Evolutionary conservation across 2,329 filamentous ascomycete genomes (phyloP).

Genomic region (Penicillium vulpinum): DNA sequence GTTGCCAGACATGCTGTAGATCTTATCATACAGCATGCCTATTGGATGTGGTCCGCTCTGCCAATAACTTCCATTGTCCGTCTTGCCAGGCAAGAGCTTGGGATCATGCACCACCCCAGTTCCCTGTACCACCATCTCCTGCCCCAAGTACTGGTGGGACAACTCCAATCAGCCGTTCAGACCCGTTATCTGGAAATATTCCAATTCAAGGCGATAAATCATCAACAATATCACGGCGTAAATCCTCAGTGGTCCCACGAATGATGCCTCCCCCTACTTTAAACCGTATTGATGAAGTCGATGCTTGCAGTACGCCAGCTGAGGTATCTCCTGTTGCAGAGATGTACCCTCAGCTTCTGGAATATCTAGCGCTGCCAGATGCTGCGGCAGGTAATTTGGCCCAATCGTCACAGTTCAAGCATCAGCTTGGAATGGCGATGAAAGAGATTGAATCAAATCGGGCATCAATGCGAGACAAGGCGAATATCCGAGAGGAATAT

Average conservation of each 20-base stretch:
- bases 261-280: neutral
- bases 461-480: conserved; percentile 17
- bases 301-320: neutral
- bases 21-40: conserved; percentile 33
- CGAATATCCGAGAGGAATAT: conserved; percentile 25
- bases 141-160: conserved; percentile 13
- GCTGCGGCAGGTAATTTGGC: conserved; percentile 7
- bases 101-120: conserved; percentile 21
- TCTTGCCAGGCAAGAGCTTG: conserved; percentile 27
- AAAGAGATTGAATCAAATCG: conserved; percentile 23
- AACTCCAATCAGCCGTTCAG: conserved; percentile 8
- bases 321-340: conserved; percentile 11
- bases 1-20: conserved; percentile 34
- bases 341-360: conserved; percentile 14
- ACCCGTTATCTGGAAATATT: neutral
- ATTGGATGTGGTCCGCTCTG: conserved; percentile 2
- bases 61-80: conserved; percentile 27
- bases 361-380: conserved; percentile 13
- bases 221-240: neutral
- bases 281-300: neutral
- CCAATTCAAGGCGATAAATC: neutral
- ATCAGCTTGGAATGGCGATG: conserved; percentile 27
- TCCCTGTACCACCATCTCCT: conserved; percentile 3
- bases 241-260: neutral
- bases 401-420: conserved; percentile 19